Percentiles rank a stretch among this genome's conserved stretches.
Conservation (phyloP, 2,329 filamentous ascomycete genomes). For the Decorospora gaudefroyi region DNA sequence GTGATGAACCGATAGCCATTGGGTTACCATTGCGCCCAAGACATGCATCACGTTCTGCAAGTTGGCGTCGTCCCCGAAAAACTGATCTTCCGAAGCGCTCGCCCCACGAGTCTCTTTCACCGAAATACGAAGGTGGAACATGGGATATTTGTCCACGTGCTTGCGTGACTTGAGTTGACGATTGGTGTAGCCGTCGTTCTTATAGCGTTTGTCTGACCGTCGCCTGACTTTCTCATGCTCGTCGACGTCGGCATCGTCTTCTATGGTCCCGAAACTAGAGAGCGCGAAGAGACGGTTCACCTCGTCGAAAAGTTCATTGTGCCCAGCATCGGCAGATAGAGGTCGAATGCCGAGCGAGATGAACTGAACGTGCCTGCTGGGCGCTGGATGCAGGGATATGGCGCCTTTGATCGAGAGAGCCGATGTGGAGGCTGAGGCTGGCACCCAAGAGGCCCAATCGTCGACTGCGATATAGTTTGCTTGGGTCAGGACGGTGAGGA, state of each 20-base stretch:
- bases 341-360: slow-evolving; percentile 77
- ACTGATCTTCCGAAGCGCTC: slow-evolving; percentile 23
- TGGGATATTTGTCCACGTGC: slow-evolving; percentile 79
- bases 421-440: slow-evolving; percentile 67
- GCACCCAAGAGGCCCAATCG: slow-evolving; percentile 66
- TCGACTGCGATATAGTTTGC: slow-evolving; percentile 63
- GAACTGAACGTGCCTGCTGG: slow-evolving; percentile 76
- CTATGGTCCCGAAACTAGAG: slow-evolving; percentile 73
- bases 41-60: slow-evolving; percentile 66
- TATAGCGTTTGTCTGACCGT: slow-evolving; percentile 50
- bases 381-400: slow-evolving; percentile 71
- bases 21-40: slow-evolving; percentile 67
- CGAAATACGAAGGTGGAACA: slow-evolving; percentile 79
- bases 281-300: slow-evolving; percentile 76
- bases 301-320: slow-evolving; percentile 73
- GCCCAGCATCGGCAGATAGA: slow-evolving; percentile 59
- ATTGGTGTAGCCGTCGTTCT: slow-evolving; percentile 55
- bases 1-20: slow-evolving; percentile 75
- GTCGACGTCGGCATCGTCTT: slow-evolving; percentile 50
- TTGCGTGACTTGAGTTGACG: slow-evolving; percentile 63
- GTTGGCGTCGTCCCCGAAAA: slow-evolving; percentile 32
- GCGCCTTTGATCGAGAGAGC: slow-evolving; percentile 68
- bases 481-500: slow-evolving; percentile 62
- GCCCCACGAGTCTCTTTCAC: slow-evolving; percentile 32
- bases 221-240: slow-evolving; percentile 46